Percentiles rank a stretch among this genome's conserved stretches.
Conservation (phyloP, 257 asterid species). For the Salvia miltiorrhiza region DNA sequence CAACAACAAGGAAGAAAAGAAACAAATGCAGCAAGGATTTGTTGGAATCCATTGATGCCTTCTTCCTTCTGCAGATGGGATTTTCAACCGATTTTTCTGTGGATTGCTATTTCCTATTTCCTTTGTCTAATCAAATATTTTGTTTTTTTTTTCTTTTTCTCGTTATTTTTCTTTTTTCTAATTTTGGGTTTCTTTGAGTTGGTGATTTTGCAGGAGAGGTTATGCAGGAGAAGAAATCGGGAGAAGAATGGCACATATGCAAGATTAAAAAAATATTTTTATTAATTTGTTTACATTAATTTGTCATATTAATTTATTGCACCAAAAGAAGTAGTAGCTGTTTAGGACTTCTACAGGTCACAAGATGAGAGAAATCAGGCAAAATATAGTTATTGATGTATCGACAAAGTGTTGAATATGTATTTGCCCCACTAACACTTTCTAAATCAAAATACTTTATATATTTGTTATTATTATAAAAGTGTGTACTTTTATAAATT, state of each 20-base stretch:
- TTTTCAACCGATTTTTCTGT: conserved; percentile 10
- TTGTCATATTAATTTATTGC: background rate
- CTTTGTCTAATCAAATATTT: background rate
- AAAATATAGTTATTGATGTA: background rate
- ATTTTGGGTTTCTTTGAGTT: conserved; percentile 1
- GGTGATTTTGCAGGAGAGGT: conserved; percentile 13
- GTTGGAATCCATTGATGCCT: conserved; percentile 42
- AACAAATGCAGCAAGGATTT: conserved; percentile 34
- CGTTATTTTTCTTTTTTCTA: background rate
- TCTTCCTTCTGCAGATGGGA: conserved; percentile 23
- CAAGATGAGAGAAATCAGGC: background rate
- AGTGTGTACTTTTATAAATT: no score
- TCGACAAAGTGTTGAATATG: background rate
- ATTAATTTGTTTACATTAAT: background rate
- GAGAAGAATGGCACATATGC: conserved; percentile 25
- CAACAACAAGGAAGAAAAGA: conserved; percentile 48
- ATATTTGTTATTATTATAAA: no score
- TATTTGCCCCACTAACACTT: background rate
- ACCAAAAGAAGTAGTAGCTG: background rate
- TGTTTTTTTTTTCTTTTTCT: background rate
- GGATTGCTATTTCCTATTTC: conserved; percentile 6
- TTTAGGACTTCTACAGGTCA: background rate
- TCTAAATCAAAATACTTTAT: background rate
- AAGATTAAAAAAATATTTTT: background rate
- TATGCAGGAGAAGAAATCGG: conserved; percentile 29